Evolutionary conservation across 768 basidiomycete species (phyloP).

Genomic region (Russula earlei): DNA sequence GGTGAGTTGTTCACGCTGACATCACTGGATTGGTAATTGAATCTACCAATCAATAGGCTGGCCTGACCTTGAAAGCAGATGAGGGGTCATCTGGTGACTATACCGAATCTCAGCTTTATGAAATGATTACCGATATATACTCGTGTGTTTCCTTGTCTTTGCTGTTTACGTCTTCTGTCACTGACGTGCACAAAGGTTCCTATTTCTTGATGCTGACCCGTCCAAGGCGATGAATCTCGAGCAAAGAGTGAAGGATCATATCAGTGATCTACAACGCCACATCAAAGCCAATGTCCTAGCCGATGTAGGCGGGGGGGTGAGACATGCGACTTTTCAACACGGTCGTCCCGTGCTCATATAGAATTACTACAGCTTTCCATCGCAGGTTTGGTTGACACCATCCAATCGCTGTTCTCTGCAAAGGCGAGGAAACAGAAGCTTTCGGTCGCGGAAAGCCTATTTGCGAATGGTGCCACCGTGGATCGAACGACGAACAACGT

Average conservation of each 20-base stretch:
- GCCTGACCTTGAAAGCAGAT: conserved; percentile 58
- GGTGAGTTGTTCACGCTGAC: conserved; percentile 32
- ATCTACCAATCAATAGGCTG: conserved; percentile 52
- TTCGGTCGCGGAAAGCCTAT: conserved; percentile 48
- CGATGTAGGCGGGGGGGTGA: conserved; percentile 36
- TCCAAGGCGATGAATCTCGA: conserved; percentile 48
- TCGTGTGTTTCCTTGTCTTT: conserved; percentile 33
- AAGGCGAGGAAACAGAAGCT: conserved; percentile 32
- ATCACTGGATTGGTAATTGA: background rate
- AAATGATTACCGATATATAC: conserved; percentile 62
- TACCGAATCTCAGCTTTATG: conserved; percentile 51
- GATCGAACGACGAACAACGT: conserved; percentile 62
- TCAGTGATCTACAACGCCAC: conserved; percentile 42
- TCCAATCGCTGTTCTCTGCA: conserved; percentile 39
- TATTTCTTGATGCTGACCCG: conserved; percentile 66
- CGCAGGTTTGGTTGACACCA: conserved; percentile 36
- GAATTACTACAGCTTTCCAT: conserved; percentile 25
- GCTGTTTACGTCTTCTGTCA: background rate
- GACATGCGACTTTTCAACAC: conserved; percentile 1
- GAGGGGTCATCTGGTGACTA: conserved; percentile 45
- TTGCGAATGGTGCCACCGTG: conserved; percentile 43
- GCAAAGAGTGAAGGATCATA: conserved; percentile 40
- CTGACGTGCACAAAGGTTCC: conserved; percentile 37
- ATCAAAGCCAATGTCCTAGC: conserved; percentile 46
- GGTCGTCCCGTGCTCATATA: background rate